Percentiles rank a stretch among this genome's conserved stretches.
Evolutionary conservation across 78 protist genomes (phyloP).

Genomic region (Dictyostelium purpureum): DNA sequence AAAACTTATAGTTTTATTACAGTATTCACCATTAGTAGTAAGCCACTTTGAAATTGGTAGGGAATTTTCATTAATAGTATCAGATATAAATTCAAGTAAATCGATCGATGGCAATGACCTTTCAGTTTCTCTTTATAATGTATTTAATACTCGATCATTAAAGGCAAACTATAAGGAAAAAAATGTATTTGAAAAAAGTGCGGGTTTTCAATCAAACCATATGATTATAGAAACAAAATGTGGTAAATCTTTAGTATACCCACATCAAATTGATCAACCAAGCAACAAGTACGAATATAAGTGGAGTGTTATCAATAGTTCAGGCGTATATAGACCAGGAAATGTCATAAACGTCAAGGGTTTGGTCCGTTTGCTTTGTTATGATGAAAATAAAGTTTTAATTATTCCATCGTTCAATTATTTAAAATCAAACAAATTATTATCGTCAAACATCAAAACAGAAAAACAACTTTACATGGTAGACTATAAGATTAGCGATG

Average conservation of each 20-base stretch:
- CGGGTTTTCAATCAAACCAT: neutral
- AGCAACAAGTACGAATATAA: too few species aligned
- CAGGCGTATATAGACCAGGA: slow-evolving; percentile 19
- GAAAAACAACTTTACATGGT: neutral
- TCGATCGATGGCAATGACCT: neutral
- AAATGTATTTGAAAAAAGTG: neutral
- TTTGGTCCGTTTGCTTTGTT: too few species aligned
- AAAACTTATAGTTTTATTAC: neutral
- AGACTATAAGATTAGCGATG: neutral
- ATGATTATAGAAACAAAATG: neutral
- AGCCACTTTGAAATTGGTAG: neutral
- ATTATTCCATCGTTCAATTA: too few species aligned
- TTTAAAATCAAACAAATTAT: too few species aligned
- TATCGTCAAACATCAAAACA: neutral
- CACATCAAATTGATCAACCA: neutral
- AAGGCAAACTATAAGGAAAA: neutral
- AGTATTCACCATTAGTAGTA: slow-evolving; percentile 9
- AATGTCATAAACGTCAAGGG: slow-evolving; percentile 30
- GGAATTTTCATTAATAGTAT: neutral
- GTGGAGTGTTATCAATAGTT: neutral
- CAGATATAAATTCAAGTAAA: neutral
- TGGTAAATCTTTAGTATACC: neutral
- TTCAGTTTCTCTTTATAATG: neutral
- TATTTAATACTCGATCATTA: neutral
- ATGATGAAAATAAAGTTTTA: too few species aligned